Evolutionary conservation across 225 moss, liverwort and hornwort genomes (phyloP).

Genomic region (Physcomitrium patens): DNA sequence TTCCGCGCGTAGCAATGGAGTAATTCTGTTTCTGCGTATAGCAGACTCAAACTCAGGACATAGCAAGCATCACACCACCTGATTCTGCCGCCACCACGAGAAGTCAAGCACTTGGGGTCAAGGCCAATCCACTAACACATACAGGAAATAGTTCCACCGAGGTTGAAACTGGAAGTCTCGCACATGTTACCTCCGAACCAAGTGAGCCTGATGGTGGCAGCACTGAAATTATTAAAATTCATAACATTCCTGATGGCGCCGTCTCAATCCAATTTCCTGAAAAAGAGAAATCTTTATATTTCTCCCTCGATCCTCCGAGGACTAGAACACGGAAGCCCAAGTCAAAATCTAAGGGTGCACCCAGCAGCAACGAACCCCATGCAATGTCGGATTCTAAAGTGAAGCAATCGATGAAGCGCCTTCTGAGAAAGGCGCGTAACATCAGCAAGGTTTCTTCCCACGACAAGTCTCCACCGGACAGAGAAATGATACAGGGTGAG

Average conservation of each 20-base stretch:
- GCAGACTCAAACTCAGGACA: slow-evolving; percentile 55
- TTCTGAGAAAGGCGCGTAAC: slow-evolving; percentile 28
- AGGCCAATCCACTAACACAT: slow-evolving; percentile 10
- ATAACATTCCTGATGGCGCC: slow-evolving; percentile 42
- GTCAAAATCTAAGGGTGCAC: slow-evolving; percentile 19
- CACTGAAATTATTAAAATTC: slow-evolving; percentile 51
- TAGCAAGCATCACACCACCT: slow-evolving; percentile 40
- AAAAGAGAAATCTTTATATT: slow-evolving; percentile 17
- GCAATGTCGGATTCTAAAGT: slow-evolving; percentile 33
- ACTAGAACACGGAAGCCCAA: slow-evolving; percentile 25
- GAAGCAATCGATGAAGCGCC: slow-evolving; percentile 43
- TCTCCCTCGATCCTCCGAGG: slow-evolving; percentile 21
- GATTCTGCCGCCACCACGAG: slow-evolving; percentile 23
- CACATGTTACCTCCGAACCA: slow-evolving; percentile 1
- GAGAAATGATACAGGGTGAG: slow-evolving; percentile 47
- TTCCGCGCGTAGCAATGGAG: neutral
- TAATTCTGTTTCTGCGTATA: neutral
- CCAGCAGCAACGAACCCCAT: slow-evolving; percentile 25
- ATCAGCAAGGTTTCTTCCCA: slow-evolving; percentile 25
- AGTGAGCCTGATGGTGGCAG: slow-evolving; percentile 28
- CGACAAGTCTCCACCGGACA: slow-evolving; percentile 30
- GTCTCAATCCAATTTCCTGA: slow-evolving; percentile 52
- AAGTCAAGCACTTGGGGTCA: slow-evolving; percentile 3
- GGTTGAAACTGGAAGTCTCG: neutral
- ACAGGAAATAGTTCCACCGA: slow-evolving; percentile 44